Conservation (phyloP, 169 alveolate genomes). For the Theileria parva region DNA sequence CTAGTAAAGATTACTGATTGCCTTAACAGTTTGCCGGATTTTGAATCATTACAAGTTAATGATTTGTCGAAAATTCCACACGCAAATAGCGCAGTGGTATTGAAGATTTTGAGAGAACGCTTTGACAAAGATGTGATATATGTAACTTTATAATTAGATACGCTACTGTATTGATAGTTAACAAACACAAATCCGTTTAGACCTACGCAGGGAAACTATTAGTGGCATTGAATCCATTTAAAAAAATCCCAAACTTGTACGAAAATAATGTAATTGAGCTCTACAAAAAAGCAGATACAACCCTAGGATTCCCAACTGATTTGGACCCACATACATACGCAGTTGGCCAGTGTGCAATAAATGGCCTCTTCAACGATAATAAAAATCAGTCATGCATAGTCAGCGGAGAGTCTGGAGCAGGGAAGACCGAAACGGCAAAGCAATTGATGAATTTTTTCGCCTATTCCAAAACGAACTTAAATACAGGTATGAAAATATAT, state of each 20-base stretch:
- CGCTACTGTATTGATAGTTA: conserved; percentile 23
- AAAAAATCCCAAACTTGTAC: conserved; percentile 74
- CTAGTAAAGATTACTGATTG: conserved; percentile 40
- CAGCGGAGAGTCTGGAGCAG: conserved; percentile 99
- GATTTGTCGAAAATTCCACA: conserved; percentile 66
- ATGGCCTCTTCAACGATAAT: conserved; percentile 72
- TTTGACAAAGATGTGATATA: conserved; percentile 43
- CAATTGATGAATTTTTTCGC: conserved; percentile 82
- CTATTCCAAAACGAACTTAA: conserved; percentile 40
- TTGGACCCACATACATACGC: conserved; percentile 86
- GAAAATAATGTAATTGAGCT: conserved; percentile 70
- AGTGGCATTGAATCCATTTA: conserved; percentile 82
- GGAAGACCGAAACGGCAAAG: conserved; percentile 99
- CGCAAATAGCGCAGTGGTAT: conserved; percentile 67
- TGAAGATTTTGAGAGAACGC: conserved; percentile 49
- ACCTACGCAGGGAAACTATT: conserved; percentile 83
- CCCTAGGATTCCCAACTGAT: conserved; percentile 77
- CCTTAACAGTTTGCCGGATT: conserved; percentile 42
- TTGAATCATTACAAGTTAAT: conserved; percentile 32
- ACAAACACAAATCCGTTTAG: conserved; percentile 58
- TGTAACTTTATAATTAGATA: conserved; percentile 1
- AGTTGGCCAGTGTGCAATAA: conserved; percentile 83
- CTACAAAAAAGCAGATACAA: conserved; percentile 72
- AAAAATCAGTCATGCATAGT: conserved; percentile 93
- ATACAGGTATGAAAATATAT: neutral